phyloP scores from a whole-genome alignment of 441 rosid genomes.

The Geranium incanum region DNA sequence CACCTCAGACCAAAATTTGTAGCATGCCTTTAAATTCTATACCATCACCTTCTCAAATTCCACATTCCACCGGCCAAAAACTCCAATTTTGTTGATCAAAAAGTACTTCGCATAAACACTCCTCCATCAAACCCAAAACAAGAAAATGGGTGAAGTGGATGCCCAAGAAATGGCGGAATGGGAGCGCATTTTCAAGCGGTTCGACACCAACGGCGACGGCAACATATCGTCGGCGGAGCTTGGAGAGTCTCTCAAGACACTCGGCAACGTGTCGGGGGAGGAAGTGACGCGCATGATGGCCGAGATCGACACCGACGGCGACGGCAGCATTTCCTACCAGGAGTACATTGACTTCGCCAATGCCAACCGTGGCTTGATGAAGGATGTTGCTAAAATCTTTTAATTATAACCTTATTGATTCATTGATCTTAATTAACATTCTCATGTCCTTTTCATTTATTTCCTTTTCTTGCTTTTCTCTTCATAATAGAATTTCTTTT shows the following conservation, averaged over 20 bases:
- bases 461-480: too few species aligned
- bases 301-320: conserved; percentile 80
- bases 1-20: too few species aligned
- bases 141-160: background rate
- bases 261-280: conserved; percentile 43
- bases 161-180: conserved; percentile 29
- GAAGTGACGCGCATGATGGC: conserved; percentile 77
- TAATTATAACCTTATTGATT: conserved; percentile 16
- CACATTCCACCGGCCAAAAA: too few species aligned
- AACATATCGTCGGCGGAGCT: conserved; percentile 65
- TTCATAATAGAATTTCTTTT: too few species aligned
- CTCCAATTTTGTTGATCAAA: too few species aligned
- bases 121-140: background rate
- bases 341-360: conserved; percentile 59
- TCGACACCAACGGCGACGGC: conserved; percentile 69
- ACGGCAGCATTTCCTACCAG: conserved; percentile 60
- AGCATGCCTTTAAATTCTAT: too few species aligned
- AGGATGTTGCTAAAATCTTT: conserved; percentile 71
- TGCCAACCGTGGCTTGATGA: conserved; percentile 66
- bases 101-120: too few species aligned
- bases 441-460: background rate
- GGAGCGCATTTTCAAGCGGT: conserved; percentile 67
- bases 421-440: too few species aligned
- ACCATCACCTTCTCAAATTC: too few species aligned
- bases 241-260: conserved; percentile 56